These are phyloP conservation scores for Posidonia australis DNA, from an alignment of 106 monocot genomes.

Conservation along the genomic window DNA sequence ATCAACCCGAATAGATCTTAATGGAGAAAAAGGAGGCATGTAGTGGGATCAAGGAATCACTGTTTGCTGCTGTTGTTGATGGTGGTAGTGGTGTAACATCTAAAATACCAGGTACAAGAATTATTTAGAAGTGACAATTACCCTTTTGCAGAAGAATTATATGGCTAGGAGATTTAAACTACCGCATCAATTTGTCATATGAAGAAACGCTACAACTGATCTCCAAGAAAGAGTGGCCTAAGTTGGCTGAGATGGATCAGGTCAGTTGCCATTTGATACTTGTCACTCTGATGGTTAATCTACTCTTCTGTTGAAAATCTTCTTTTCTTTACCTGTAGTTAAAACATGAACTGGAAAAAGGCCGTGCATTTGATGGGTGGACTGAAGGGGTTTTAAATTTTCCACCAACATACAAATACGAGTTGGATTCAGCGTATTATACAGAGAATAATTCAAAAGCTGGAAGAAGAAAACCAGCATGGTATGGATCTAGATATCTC, in stretches of 20 bases:
- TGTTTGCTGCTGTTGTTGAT: too few relatives aligned
- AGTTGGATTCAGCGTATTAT: conserved; percentile 50
- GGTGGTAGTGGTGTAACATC: background rate
- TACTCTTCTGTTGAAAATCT: background rate
- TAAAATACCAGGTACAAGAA: background rate
- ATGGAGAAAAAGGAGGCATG: too few relatives aligned
- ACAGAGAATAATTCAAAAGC: conserved; percentile 41
- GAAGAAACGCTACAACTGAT: conserved; percentile 61
- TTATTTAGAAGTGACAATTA: background rate
- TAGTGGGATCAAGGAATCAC: too few relatives aligned
- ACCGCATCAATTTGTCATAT: conserved; percentile 71
- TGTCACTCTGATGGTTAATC: background rate
- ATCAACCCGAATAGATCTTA: too few relatives aligned
- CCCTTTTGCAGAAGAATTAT: conserved; percentile 57
- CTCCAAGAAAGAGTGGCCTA: conserved; percentile 40
- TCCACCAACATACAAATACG: conserved; percentile 85
- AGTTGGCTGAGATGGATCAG: conserved; percentile 64
- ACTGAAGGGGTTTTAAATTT: conserved; percentile 72
- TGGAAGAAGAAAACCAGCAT: conserved; percentile 81
- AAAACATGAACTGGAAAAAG: conserved; percentile 56
- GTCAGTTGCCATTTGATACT: conserved; percentile 16
- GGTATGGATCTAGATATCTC: conserved; percentile 27
- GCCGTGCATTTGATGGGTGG: conserved; percentile 90
- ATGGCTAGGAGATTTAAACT: conserved; percentile 96
- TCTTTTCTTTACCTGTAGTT: conserved; percentile 24